phyloP scores from a whole-genome alignment of 2,329 filamentous ascomycete genomes.

The Aspergillus quadricinctus region DNA sequence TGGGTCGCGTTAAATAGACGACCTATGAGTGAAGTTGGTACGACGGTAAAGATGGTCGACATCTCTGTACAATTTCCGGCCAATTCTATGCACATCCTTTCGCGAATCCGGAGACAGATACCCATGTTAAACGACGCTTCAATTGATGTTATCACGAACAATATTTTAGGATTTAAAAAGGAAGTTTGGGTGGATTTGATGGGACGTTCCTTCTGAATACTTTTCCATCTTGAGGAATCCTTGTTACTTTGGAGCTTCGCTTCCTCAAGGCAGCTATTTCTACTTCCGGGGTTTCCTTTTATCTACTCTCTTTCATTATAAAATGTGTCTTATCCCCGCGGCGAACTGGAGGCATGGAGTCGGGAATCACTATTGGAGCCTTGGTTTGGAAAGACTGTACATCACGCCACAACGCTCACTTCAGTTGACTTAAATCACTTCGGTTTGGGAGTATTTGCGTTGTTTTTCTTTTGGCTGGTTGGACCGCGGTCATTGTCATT shows the following conservation, averaged over 20 bases:
- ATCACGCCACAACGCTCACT: neutral
- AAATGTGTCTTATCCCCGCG: neutral
- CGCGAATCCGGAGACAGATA: conserved; percentile 17
- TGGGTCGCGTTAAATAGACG: conserved; percentile 44
- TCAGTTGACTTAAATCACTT: neutral
- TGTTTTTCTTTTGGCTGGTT: neutral
- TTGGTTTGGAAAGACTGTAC: conserved; percentile 4
- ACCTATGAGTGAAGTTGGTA: conserved; percentile 7
- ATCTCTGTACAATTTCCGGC: neutral
- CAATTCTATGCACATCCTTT: neutral
- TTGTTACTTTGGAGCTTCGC: neutral
- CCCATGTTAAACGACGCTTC: conserved; percentile 18
- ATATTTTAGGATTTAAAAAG: conserved; percentile 4
- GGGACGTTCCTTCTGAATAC: neutral
- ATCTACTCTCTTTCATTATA: neutral
- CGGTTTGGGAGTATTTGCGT: neutral
- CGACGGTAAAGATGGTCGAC: conserved; percentile 13
- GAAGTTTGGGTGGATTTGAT: neutral
- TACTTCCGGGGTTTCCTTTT: neutral
- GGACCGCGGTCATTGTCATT: too few relatives aligned
- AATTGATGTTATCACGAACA: conserved; percentile 11
- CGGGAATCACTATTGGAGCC: neutral
- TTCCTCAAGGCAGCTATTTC: neutral
- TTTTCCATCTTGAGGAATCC: neutral
- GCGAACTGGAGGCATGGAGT: neutral